Percentiles rank a stretch among this genome's conserved stretches.
phyloP scores from a whole-genome alignment of 306 rosid genomes.

The Rosa chinensis region DNA sequence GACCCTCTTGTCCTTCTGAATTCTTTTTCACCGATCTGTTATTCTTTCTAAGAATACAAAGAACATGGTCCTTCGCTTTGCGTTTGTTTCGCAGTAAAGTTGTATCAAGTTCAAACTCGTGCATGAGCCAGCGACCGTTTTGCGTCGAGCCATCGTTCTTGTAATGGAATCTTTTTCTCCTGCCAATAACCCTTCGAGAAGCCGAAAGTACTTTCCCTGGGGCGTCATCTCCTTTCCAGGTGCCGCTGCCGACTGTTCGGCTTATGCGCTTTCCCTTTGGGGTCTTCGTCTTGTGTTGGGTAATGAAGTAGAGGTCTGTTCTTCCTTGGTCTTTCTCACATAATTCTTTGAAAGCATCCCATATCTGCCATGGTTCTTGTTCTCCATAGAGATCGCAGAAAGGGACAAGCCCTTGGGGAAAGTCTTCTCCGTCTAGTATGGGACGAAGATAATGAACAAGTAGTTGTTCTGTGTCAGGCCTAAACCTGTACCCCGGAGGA shows the following conservation, averaged over 20 bases:
- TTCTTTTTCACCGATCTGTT: not conserved
- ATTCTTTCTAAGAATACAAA: not conserved
- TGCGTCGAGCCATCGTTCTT: not conserved
- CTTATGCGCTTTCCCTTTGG: not conserved
- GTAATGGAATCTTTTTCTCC: not conserved
- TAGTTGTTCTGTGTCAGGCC: not conserved
- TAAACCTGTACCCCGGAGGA: not conserved
- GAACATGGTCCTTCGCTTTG: not conserved
- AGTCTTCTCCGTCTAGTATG: not conserved
- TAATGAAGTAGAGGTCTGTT: not conserved
- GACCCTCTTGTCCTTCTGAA: not conserved
- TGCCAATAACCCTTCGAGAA: not conserved
- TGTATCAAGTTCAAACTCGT: not conserved
- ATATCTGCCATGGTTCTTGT: not conserved
- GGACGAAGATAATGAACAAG: constrained; percentile 2
- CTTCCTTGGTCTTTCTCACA: not conserved
- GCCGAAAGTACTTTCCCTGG: not conserved
- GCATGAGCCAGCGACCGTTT: not conserved
- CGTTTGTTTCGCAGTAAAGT: not conserved
- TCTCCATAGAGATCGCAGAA: not conserved
- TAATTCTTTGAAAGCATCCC: not conserved
- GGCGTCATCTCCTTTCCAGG: not conserved
- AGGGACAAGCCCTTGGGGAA: not conserved
- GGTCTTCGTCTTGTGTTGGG: not conserved
- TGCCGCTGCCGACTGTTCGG: not conserved